Base-by-base conservation (phyloP, 352 stramenopile genomes). In the Salisapilia sapeloensis region DNA sequence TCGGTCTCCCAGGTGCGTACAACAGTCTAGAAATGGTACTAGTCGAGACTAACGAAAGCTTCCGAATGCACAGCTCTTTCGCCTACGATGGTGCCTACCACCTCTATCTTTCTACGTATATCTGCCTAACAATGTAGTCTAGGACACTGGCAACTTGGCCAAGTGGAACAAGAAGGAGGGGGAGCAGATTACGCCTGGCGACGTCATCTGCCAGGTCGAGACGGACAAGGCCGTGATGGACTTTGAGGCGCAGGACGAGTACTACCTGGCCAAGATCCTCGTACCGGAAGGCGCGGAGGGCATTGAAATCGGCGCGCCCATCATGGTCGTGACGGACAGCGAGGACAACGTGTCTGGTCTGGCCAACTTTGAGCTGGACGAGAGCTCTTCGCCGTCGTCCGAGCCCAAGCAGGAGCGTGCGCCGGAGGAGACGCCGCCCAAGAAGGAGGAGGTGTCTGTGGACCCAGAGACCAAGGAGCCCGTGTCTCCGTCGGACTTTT, bases 201-300 rank as follows among this genome's bases (percentile, higher is more conserved):
- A 97, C 53, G 84, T 96, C 21, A 79, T 98, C 38, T 96, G 86
- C 55, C 72, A 96, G 44, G 94, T 99, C 38, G 94, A 99, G 60
- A 99, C 95, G 2, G 95, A 99, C 70, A 99, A 99, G 71, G 94
- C 95, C 9, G 92, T 94, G n/a, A 94, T 99, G 29, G 93, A 98
- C 59, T 99, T 95, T 53, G 95, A 98, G 58, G 81, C 89, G 7
- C 93, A 97, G 53, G 94, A 99, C 54, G 94, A 98, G 38, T 81
- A 84, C 53, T 83, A 93, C 38, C 50, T 98, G 28, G 92, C 90
- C 38, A 97, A 96, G 64, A 98, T 98, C 50, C 69, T 98, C 29
- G 84, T 95, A 19, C 48, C 69, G 2, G 85, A 89, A 14, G 92
- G 90, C 16, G 40, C 75, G 2, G 61, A 92, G 27, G 91, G 96